A percentile compares a stretch with the other conserved stretches of the same genome.
These are phyloP conservation scores for Suhomyces maxii DNA, from an alignment of 1,139 yeast genomes.

Conservation along the genomic window DNA sequence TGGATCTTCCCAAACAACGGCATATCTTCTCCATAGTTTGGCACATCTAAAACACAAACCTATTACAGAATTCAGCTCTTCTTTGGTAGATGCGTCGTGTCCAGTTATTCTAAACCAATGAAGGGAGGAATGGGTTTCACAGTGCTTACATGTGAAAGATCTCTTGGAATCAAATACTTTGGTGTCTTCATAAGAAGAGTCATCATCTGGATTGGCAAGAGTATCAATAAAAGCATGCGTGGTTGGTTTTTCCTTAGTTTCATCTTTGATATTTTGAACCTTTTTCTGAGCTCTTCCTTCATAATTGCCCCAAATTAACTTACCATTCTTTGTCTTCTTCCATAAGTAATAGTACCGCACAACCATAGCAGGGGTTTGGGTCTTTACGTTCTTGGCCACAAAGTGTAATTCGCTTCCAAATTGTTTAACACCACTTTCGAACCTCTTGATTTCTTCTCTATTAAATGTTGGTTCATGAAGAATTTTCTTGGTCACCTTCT, in stretches of 20 bases:
- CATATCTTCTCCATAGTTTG: conserved; percentile 86
- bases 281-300: conserved; percentile 69
- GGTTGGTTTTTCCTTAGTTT: conserved; percentile 20
- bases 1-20: conserved; percentile 86
- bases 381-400: conserved; percentile 64
- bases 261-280: conserved; percentile 36
- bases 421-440: conserved; percentile 73
- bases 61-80: conserved; percentile 26
- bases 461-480: conserved; percentile 77
- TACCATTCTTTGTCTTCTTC: conserved; percentile 84
- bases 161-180: conserved; percentile 41
- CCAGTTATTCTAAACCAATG: conserved; percentile 81
- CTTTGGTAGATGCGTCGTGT: conserved; percentile 31
- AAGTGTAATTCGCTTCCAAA: conserved; percentile 82
- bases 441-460: conserved; percentile 59
- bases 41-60: conserved; percentile 90
- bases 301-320: conserved; percentile 77
- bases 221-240: conserved; percentile 27
- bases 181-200: conserved; percentile 61
- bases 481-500: conserved; percentile 52
- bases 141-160: conserved; percentile 61
- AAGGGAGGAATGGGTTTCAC: conserved; percentile 52
- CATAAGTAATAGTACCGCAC: conserved; percentile 86
- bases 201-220: conserved; percentile 67
- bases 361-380: conserved; percentile 72